Percentiles rank a stretch among this genome's conserved stretches.
Evolutionary conservation across 2,329 filamentous ascomycete genomes (phyloP).

Genomic region (Thyridium curvatum): DNA sequence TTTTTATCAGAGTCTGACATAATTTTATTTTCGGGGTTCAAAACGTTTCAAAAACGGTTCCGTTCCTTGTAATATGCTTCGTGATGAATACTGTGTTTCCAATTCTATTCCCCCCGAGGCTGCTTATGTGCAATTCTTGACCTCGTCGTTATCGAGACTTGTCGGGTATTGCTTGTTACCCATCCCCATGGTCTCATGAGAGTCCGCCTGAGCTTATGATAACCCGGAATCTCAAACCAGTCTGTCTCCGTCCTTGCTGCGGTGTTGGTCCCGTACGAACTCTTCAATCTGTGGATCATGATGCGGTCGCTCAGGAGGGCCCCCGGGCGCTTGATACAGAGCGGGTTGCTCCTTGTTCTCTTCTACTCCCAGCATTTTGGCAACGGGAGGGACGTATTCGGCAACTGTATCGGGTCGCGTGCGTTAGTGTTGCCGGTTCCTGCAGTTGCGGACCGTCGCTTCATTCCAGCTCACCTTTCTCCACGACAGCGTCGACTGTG

Average conservation of each 20-base stretch:
- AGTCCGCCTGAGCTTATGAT: too few species aligned
- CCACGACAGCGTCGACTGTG: conserved; percentile 26
- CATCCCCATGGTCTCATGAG: too few species aligned
- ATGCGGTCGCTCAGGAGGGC: conserved; percentile 34
- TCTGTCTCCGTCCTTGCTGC: conserved; percentile 27
- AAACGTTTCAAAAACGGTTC: too few species aligned
- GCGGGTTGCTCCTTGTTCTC: conserved; percentile 16
- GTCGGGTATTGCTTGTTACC: too few species aligned
- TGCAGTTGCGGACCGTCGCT: not conserved
- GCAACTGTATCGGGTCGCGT: conserved; percentile 8
- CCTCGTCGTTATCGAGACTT: too few species aligned
- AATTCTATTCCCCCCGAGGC: too few species aligned
- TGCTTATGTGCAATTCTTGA: too few species aligned
- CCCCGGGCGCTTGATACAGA: not conserved
- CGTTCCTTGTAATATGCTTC: too few species aligned
- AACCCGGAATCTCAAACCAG: too few species aligned
- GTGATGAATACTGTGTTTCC: too few species aligned
- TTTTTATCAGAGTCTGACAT: too few species aligned
- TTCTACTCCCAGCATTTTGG: conserved; percentile 30
- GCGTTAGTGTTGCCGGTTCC: not conserved
- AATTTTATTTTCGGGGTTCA: too few species aligned
- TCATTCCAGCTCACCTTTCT: conserved; percentile 31
- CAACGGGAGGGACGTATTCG: conserved; percentile 36
- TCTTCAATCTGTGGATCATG: conserved; percentile 45
- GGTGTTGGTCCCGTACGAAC: conserved; percentile 46